Base-by-base conservation (phyloP, 768 basidiomycete genomes). In the Neoboletus brunneissimus region DNA sequence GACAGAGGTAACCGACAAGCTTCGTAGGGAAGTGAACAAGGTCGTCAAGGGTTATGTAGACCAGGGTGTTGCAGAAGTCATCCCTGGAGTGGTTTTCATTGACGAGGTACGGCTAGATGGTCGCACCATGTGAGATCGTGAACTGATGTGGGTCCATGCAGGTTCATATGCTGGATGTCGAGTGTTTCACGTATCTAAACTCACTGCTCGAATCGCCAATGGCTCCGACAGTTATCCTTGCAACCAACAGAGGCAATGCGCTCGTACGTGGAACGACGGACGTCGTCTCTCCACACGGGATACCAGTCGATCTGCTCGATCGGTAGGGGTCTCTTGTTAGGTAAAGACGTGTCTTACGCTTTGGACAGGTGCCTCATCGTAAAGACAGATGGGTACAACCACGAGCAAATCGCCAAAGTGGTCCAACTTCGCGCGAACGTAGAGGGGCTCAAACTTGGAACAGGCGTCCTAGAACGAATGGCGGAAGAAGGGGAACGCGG, bases 131-230 rank as follows among this genome's bases (percentile, higher is more conserved):
- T 50, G 31, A 18, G 12, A 11, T 41, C 9, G 15, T 5, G 41
- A 40, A 41, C 34, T 65, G n/a, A 71, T 11, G 15, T 7, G 23
- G n/a, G 25, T 9, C 18, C 15, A 2, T 35, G 18, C 65, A 97
- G 94, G 96, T 98, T 23, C 97, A 99, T 76, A 98, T 98, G 96
- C 86, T 99, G 57, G 97, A 99, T 72, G 95, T 98, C 66, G 97
- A 99, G 72, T 98, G 95, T 72, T 99, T 98, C 78, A 98, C 97
- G 5, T 99, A 96, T 75, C 83, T 99, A 37, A 98, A 98, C 72
- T 88, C 94, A 12, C 82, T 98, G 10, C 82, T 99, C 45, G 97
- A 98, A 73, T 94, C 94, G 0, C 86, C 91, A 3, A 93, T 99
- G 87, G 94, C 97, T 4, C 97, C 97, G 0, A 97, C 97, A 5